These are phyloP conservation scores for Phaeosphaeriaceae sp. DNA, from an alignment of 2,329 filamentous ascomycete species.

Conservation along the genomic window DNA sequence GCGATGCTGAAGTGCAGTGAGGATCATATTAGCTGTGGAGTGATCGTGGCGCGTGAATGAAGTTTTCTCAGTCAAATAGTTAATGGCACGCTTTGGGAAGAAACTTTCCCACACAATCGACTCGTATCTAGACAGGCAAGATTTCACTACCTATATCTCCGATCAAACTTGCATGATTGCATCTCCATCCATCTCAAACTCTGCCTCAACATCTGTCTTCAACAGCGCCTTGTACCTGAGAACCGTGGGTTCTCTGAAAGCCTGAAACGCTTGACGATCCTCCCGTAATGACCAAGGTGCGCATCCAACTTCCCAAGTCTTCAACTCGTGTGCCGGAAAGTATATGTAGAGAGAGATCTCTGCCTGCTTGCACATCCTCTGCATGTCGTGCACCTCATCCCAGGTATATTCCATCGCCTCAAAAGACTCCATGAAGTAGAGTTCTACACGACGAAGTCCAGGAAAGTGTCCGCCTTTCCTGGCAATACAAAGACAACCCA, in stretches of 20 bases:
- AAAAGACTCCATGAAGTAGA: conserved; percentile 9
- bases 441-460: conserved; percentile 13
- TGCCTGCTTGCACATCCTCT: conserved; percentile 3
- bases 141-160: neutral
- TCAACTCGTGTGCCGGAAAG: conserved; percentile 10
- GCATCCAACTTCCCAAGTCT: conserved; percentile 13
- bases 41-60: neutral
- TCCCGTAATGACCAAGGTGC: conserved; percentile 14
- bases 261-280: neutral
- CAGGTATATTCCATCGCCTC: neutral
- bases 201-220: neutral
- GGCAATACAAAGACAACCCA: conserved; percentile 12
- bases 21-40: neutral
- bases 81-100: too few species aligned
- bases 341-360: conserved; percentile 14
- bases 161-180: neutral
- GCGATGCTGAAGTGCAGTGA: neutral
- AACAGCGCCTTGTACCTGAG: too few species aligned
- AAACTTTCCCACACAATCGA: too few species aligned
- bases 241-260: too few species aligned
- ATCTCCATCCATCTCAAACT: neutral
- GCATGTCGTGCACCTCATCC: neutral
- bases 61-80: too few species aligned
- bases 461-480: conserved; percentile 10
- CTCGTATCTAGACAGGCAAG: neutral